Evolutionary conservation across 2,329 filamentous ascomycete genomes (phyloP).

Genomic region (Colletotrichum karsti): DNA sequence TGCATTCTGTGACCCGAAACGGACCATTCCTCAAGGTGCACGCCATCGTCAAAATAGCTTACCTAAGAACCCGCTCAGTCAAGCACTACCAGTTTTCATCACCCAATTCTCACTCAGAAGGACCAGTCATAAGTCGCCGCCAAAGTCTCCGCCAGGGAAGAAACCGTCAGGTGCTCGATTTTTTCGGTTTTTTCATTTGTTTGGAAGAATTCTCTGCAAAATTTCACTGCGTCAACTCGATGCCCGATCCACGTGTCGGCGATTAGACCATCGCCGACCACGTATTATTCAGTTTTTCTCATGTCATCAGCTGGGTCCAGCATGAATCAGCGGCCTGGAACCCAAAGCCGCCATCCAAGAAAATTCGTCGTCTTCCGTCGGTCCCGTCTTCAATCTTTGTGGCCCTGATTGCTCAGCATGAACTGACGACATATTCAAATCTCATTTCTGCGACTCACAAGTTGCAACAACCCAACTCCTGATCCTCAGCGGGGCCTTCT

Average conservation of each 20-base stretch:
- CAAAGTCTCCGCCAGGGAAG: too few relatives aligned
- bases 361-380: neutral
- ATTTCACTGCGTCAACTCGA: too few relatives aligned
- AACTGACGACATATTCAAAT: neutral
- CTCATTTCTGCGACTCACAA: neutral
- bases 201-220: too few relatives aligned
- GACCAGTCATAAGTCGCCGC: neutral
- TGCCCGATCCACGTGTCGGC: neutral
- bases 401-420: slow-evolving; percentile 12
- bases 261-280: slow-evolving; percentile 1
- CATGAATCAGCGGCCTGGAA: neutral
- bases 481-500: neutral
- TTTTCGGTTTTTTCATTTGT: neutral
- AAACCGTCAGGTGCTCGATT: neutral
- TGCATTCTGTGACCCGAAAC: neutral
- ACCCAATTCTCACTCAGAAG: neutral
- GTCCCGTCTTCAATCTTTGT: too few relatives aligned
- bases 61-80: neutral
- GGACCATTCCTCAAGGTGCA: neutral
- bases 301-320: slow-evolving; percentile 3
- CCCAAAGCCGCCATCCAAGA: neutral
- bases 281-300: slow-evolving; percentile 5
- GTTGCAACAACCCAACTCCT: too few relatives aligned
- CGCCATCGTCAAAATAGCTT: neutral
- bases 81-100: neutral